Evolutionary conservation across 164 flowering plant genomes (phyloP), one percentile per base, ranked within the genome.

Genomic region (Chimonanthus salicifolius): DNA sequence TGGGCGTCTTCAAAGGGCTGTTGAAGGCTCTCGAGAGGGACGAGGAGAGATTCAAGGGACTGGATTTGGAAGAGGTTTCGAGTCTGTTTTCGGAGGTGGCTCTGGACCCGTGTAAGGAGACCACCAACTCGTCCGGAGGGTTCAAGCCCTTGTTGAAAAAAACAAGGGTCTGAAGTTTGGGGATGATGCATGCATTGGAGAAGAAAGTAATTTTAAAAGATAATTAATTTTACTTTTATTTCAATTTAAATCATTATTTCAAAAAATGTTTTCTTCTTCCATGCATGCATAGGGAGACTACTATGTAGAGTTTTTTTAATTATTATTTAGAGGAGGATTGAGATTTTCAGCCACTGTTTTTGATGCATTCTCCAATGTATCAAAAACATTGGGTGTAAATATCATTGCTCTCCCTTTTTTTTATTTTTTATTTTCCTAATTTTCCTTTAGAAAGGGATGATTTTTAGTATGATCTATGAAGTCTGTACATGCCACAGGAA

Each of bases 51-150:
- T 80, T 72, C 49, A 60, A 81, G 1, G 47, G 68, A 4, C 48
- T 79, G 47, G 78, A 71, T 48, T 70, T 82, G 62, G 78, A 80
- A 43, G 83, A 83, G 75, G 78, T 83, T 65, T 72, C 80, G 78
- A 75, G 75, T 65, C 33, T 80, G 74, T 72, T 80, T 68, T 11
- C 80, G 3, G 82, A 78, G 15, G 80, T 79, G 72, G 84, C 75
- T 58, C 58, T 72, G 45, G 82, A 74, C 70, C 62, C 80, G 6
- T 70, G 81, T 62, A 78, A 77, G 58, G 77, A 68, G 4, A 72
- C 74, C 3, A 46, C 60, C 16, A 16, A 5, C 15, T 20, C 49
- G 11, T 16, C 69, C 67, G 58, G 68, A 70, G 58, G 75, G 9
- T 3, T 71, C 70, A 49, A 54, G 16, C 79, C 80, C 58, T 69